Evolutionary conservation across 257 asterid genomes (phyloP), one percentile per base, ranked within the genome.

Genomic region (Penstemon barbatus): DNA sequence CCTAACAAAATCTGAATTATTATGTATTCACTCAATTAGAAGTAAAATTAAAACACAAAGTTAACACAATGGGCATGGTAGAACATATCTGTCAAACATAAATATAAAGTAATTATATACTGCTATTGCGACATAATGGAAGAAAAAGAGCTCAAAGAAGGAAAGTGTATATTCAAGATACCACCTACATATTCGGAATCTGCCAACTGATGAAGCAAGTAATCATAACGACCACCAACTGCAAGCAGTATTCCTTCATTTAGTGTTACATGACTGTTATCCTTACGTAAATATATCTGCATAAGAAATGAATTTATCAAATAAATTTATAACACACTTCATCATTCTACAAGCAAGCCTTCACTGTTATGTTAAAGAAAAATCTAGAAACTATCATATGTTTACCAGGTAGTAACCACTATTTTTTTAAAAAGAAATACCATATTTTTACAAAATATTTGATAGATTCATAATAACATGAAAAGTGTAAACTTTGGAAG

Each of bases 151-250:
- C 59, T 43, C 50, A 45, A 61, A 61, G 44, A 59, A 45, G 33
- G 69, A 65, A 73, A 70, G 19, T 19, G 33, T 72, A 76, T 66
- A 63, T 57, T 48, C 4, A 77, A 51, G 49, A 18, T 37, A 57
- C 7, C 63, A 82, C 98, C 60, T 82, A 90, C 98, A 75, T 81
- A 61, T 72, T 90, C 86, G 65, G 84, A 77, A 76, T 68, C 90
- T 4, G 84, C 80, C 81, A 78, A 76, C 68, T 78, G 78, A 66
- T 84, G 92, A 75, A 93, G 83, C 92, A 90, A 82, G 75, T 81
- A 73, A 84, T 93, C 98, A 79, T 93, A 90, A 60, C 98, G 97
- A 68, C 98, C 98, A 76, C 98, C 98, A 79, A 86, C 86, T 46
- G 97, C 95, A 63, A 93, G 96, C 74, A 93, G 86, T 45, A 91